These are phyloP conservation scores for Umbelopsis vinacea DNA, from an alignment of 192 early-diverging fungal species.

Conservation along the genomic window DNA sequence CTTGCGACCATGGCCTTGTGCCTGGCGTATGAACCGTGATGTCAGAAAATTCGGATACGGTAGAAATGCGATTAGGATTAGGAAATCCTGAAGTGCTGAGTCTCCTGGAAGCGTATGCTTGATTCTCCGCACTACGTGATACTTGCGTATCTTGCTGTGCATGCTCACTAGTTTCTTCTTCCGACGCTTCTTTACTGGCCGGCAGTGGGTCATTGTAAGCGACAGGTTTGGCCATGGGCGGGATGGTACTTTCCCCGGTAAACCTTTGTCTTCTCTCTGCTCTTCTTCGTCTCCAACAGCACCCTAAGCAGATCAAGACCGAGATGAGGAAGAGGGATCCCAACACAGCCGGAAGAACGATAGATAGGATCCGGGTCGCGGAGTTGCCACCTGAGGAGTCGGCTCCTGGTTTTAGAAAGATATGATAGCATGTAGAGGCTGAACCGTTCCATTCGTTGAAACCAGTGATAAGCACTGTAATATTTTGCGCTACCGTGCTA, in stretches of 20 bases:
- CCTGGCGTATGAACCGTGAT: neutral
- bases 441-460: constrained; percentile 3
- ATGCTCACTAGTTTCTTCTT: neutral
- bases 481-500: neutral
- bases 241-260: neutral
- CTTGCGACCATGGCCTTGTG: neutral
- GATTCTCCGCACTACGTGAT: neutral
- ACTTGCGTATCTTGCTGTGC: neutral
- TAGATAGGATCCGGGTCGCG: neutral
- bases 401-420: neutral
- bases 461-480: neutral
- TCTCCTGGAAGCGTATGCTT: constrained; percentile 5
- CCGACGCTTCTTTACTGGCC: neutral
- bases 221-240: constrained; percentile 10
- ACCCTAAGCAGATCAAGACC: neutral
- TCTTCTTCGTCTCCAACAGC: neutral
- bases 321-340: neutral
- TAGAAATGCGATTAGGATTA: neutral
- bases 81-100: neutral
- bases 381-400: neutral
- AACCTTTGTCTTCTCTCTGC: neutral
- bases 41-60: neutral
- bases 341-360: neutral
- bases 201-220: constrained; percentile 15
- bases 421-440: constrained; percentile 1